Evolutionary conservation across 108 stramenopile species (phyloP).

Genomic region (Chaetoceros muelleri): DNA sequence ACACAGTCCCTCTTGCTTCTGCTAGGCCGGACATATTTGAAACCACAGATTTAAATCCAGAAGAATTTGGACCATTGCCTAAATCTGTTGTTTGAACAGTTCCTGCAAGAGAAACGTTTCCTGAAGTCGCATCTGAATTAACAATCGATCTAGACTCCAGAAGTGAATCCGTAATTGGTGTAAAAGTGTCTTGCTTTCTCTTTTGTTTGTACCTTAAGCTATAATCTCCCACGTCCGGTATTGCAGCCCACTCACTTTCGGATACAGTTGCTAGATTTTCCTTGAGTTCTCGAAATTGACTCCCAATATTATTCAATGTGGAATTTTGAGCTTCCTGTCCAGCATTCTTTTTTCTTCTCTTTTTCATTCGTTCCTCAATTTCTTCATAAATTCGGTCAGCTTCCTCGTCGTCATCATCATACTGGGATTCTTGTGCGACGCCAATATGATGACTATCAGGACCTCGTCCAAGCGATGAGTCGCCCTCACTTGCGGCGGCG

Average conservation of each 20-base stretch:
- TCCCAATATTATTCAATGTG: slow-evolving; percentile 58
- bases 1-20: slow-evolving; percentile 82
- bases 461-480: slow-evolving; percentile 1
- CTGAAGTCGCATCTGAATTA: slow-evolving; percentile 41
- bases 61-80: background rate
- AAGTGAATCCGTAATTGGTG: slow-evolving; percentile 84
- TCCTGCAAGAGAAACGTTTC: slow-evolving; percentile 13
- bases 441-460: slow-evolving; percentile 2
- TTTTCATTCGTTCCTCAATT: slow-evolving; percentile 91
- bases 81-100: slow-evolving; percentile 14
- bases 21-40: slow-evolving; percentile 65
- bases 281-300: slow-evolving; percentile 95
- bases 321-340: slow-evolving; percentile 2
- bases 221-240: slow-evolving; percentile 95
- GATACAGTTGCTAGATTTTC: slow-evolving; percentile 76
- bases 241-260: slow-evolving; percentile 90
- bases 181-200: slow-evolving; percentile 76
- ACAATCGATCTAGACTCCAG: slow-evolving; percentile 40
- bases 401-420: slow-evolving; percentile 92
- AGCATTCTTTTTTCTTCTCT: slow-evolving; percentile 15
- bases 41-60: slow-evolving; percentile 24
- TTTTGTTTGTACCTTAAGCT: slow-evolving; percentile 82
- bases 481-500: slow-evolving; percentile 11
- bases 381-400: slow-evolving; percentile 93
- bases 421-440: slow-evolving; percentile 30